Base-by-base conservation (phyloP, 768 basidiomycete genomes). In the Pulveroboletus sp. region DNA sequence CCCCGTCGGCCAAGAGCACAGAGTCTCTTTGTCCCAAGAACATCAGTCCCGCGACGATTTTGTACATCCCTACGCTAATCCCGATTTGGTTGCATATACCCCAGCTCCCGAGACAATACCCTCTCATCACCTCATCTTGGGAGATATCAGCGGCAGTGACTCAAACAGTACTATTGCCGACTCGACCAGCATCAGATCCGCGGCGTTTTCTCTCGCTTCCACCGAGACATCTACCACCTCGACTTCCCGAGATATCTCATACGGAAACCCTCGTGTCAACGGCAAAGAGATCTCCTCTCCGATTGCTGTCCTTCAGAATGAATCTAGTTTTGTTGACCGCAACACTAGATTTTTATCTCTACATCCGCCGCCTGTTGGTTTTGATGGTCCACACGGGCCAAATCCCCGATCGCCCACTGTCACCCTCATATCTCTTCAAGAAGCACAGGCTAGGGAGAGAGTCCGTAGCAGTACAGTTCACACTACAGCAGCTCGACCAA, bases 1-100 rank as follows among this genome's bases (percentile, higher is more conserved):
- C 23, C 50, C 38, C 35, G 17, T 48, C 19, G 14, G 38, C 35
- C 46, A 50, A 38, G 55, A 59, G 24, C 49, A 39, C 39, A 50
- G 43, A 38, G 48, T 57, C 16, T 59, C 61, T 55, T 66, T 63
- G 49, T 59, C 62, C 35, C 71, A 70, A 51, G 74, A 74, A 53
- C 71, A 62, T 33, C 49, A 52, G 32, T 57, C 66, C 44, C 63
- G 48, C 7, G 56, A 62, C 17, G 67, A 70, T 16, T 75, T 71
- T 47, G 60, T 77, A 33, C 89, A 91, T 69, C 89, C 89, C 23
- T 91, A 89, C 62, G 89, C 89, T 44, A 89, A 90, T 57, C 87
- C 88, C 8, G 84, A 89, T 52, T 70, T 87, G 38, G 78, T 77
- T 27, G 40, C 70, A 41, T 62, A 72, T 46, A 57, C 71, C 38